phyloP scores from a whole-genome alignment of 768 basidiomycete species.

The Lanmaoa pseudosensibilis region DNA sequence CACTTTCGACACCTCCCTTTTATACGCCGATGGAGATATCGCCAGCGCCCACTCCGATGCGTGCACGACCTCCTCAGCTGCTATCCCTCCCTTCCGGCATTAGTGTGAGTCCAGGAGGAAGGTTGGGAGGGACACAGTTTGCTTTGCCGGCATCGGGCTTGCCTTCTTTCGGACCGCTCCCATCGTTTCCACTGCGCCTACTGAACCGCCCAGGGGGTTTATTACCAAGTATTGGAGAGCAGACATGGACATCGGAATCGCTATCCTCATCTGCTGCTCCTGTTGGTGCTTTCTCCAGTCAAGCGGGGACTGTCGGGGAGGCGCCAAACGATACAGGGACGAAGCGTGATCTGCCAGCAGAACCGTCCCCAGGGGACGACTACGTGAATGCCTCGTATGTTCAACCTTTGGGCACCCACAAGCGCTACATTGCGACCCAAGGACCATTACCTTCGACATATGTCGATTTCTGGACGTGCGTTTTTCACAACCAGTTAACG shows the following conservation, averaged over 20 bases:
- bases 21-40: slow-evolving; percentile 29
- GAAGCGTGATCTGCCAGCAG: slow-evolving; percentile 13
- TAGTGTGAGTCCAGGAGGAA: not conserved
- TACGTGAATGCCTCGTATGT: slow-evolving; percentile 96
- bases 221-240: slow-evolving; percentile 20
- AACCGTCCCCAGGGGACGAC: slow-evolving; percentile 60
- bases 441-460: slow-evolving; percentile 90
- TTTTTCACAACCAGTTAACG: slow-evolving; percentile 16
- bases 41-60: slow-evolving; percentile 8
- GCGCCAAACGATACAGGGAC: not conserved
- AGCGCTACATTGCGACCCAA: slow-evolving; percentile 93
- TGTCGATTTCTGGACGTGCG: slow-evolving; percentile 92
- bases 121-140: slow-evolving; percentile 10
- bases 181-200: slow-evolving; percentile 19
- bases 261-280: slow-evolving; percentile 1
- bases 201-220: slow-evolving; percentile 14
- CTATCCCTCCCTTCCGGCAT: slow-evolving; percentile 1
- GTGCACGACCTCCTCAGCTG: slow-evolving; percentile 3
- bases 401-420: slow-evolving; percentile 77
- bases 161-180: too few relatives aligned
- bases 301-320: not conserved
- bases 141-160: too few relatives aligned
- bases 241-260: slow-evolving; percentile 3
- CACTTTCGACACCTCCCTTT: slow-evolving; percentile 25
- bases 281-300: not conserved